These are phyloP conservation scores for Picea sitchensis DNA, from an alignment of 75 land plant species.

Conservation along the genomic window DNA sequence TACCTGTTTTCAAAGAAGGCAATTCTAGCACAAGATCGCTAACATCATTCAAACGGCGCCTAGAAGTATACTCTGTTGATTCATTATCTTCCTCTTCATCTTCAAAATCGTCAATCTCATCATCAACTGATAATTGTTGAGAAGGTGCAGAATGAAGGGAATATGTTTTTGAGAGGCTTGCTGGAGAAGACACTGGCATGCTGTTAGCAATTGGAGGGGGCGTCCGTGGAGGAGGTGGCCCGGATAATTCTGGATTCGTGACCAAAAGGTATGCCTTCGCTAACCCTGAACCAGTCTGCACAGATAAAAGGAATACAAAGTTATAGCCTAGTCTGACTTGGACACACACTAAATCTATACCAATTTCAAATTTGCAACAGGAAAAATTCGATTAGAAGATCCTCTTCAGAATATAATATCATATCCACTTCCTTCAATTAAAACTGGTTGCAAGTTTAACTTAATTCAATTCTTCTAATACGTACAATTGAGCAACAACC, in stretches of 20 bases:
- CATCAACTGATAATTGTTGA: conserved; percentile 59
- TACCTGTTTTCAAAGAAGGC: conserved; percentile 88
- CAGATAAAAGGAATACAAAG: conserved; percentile 8
- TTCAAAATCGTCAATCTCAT: conserved; percentile 95
- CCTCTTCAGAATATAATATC: background rate
- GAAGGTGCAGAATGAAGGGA: conserved; percentile 54
- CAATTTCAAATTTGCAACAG: background rate
- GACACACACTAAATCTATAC: background rate
- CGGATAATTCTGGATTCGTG: conserved; percentile 74
- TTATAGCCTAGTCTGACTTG: background rate
- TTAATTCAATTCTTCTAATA: background rate
- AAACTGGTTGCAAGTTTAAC: background rate
- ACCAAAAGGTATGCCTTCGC: conserved; percentile 67
- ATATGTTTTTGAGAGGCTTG: conserved; percentile 34
- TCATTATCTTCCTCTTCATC: conserved; percentile 70
- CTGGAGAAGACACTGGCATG: conserved; percentile 26
- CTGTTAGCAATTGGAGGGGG: conserved; percentile 57
- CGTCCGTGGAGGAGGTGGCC: conserved; percentile 74
- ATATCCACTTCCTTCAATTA: background rate
- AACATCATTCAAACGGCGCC: conserved; percentile 65
- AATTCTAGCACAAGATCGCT: conserved; percentile 56
- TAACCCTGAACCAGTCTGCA: conserved; percentile 56
- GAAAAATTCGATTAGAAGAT: background rate
- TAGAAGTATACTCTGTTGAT: conserved; percentile 28
- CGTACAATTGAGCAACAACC: background rate